Base-by-base conservation (phyloP, 805 yeast species). In the Barnettozyma wickerhamii region DNA sequence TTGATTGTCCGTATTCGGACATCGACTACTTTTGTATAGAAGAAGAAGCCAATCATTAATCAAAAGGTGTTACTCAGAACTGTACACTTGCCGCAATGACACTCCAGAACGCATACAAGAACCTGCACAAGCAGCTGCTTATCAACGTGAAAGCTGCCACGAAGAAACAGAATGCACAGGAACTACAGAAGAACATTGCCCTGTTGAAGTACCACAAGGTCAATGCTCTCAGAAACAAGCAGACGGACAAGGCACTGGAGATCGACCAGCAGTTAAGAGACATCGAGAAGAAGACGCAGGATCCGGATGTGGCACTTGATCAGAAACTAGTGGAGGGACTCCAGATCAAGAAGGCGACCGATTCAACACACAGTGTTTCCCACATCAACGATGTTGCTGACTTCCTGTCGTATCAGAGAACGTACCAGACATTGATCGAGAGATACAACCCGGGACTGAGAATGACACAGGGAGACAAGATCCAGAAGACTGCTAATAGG, bases 391-490 rank as follows among this genome's bases (percentile, higher is more conserved):
- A 85, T 54, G 71, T 84, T 12, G 65, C 75, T 5, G 65, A 71
- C 9, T 91, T 77, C 56, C 64, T 91, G 39, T 68, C 71, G 38
- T 77, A 81, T 47, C 97, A 91, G 61, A 70, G 93, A 48, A 77
- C 71, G 10, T 91, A 88, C 63, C 79, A 77, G 45, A 90, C 81
- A 49, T 69, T 91, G 35, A 68, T 90, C 33, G 93, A 84, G 50
- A 73, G 95, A 50, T 93, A 91, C 62, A 87, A 90, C 54, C 91
- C 95, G 4, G 93, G 95, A 3, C 68, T 83, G 46, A 77, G 77
- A 19, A 76, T 84, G 78, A 74, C 79, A 19, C 95, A 85, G 55
- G 75, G 74, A 38, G 96, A 91, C 46, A 79, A 82, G 41, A 81
- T 91, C 20, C 71, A 79, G 52, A 76, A 74, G 57, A 84, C 95